Evolutionary conservation across 2,329 filamentous ascomycete genomes (phyloP).

Genomic region (Helminthosporium solani): DNA sequence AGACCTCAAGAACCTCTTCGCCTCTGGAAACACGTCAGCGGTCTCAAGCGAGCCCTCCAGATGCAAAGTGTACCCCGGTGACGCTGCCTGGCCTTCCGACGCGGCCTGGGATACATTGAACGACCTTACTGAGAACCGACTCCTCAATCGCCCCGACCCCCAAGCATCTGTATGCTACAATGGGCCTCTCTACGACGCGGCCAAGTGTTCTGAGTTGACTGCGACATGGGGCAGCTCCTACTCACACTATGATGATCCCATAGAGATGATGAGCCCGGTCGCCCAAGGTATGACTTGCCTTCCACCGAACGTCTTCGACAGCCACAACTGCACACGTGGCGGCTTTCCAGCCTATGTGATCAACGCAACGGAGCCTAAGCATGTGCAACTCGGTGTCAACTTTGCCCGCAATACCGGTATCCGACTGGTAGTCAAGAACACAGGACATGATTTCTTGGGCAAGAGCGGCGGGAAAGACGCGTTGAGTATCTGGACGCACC

Average conservation of each 20-base stretch:
- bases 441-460: slow-evolving; percentile 40
- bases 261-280: slow-evolving; percentile 42
- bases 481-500: slow-evolving; percentile 41
- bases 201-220: slow-evolving; percentile 32
- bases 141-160: slow-evolving; percentile 29
- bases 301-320: slow-evolving; percentile 37
- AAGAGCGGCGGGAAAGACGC: slow-evolving; percentile 38
- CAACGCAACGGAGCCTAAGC: slow-evolving; percentile 38
- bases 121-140: slow-evolving; percentile 28
- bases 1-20: slow-evolving; percentile 24
- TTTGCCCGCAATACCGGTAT: slow-evolving; percentile 38
- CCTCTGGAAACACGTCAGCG: slow-evolving; percentile 10
- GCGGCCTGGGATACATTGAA: slow-evolving; percentile 52
- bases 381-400: slow-evolving; percentile 40
- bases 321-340: slow-evolving; percentile 38
- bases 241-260: slow-evolving; percentile 35
- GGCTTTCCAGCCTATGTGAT: slow-evolving; percentile 40
- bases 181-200: slow-evolving; percentile 28
- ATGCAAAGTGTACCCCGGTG: slow-evolving; percentile 54
- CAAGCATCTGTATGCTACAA: slow-evolving; percentile 38
- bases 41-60: slow-evolving; percentile 20
- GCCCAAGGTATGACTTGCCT: slow-evolving; percentile 41
- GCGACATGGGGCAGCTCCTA: slow-evolving; percentile 36
- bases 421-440: slow-evolving; percentile 38
- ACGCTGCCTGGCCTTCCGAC: slow-evolving; percentile 51